Base-by-base conservation (phyloP, 1,139 yeast genomes). In the Suhomyces panamericanus region DNA sequence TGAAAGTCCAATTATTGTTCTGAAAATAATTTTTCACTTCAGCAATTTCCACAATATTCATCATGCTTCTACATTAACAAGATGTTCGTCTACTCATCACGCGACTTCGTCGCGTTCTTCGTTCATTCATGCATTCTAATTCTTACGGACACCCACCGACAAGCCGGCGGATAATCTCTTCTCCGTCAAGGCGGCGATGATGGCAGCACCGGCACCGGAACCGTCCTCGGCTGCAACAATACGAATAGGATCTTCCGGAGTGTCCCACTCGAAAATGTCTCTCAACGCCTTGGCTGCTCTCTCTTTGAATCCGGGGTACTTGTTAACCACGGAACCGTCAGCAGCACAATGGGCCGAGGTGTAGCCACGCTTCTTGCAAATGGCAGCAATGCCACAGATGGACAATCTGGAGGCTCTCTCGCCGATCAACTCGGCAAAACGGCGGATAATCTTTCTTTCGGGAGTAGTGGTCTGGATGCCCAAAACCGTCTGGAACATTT, bases 181-280 rank as follows among this genome's bases (percentile, higher is more conserved):
- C 67, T 85, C 81, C 45, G 98, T 87, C 69, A 91, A 79, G 46
- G 98, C 97, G 44, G 98, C 97, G 69, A 91, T 91, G 57, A 93
- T 80, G 41, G 98, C 99, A 44, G 98, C 98, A 61, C 98, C 98
- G 36, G 87, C 98, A 70, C 98, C 99, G 44, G 95, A 85, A 57
- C 99, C 99, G 72, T 93, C 99, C 70, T 91, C 97, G 52, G 99
- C 98, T 46, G 91, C 86, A 35, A 87, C 87, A 58, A 91, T 80
- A 52, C 75, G 69, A 61, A 93, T 81, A 53, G 97, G 97, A 63
- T 87, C 87, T 53, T 83, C 81, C 44, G 69, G 67, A 43, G 64
- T 56, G 34, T 77, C 74, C 96, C 97, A 91, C 55, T 78, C 93
- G 64, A 90, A 88, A 56, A 93, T 87, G 63, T 90, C 98, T 67